These are phyloP conservation scores for Taiozyma sp. DNA, from an alignment of 1,139 yeast genomes.

Conservation along the genomic window DNA sequence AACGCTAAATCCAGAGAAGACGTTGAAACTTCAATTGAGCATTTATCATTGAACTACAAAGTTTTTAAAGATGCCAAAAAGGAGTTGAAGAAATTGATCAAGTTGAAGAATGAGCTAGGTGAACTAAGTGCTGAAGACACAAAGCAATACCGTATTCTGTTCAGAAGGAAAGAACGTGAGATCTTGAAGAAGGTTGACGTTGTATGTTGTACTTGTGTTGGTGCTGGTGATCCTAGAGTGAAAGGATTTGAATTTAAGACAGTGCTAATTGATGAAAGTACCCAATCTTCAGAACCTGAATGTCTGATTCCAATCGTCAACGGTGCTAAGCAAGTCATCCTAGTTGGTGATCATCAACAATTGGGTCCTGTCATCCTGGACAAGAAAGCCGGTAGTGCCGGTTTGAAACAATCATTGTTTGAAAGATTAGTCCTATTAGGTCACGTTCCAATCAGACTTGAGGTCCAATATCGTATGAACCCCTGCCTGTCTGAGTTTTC, in stretches of 20 bases:
- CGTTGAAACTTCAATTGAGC: slow-evolving; percentile 57
- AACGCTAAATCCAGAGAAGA: slow-evolving; percentile 80
- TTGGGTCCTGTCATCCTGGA: slow-evolving; percentile 87
- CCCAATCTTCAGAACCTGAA: slow-evolving; percentile 94
- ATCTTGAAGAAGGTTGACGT: slow-evolving; percentile 65
- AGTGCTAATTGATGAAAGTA: slow-evolving; percentile 86
- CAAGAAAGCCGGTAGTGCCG: slow-evolving; percentile 79
- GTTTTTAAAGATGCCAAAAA: slow-evolving; percentile 46
- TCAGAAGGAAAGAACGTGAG: slow-evolving; percentile 44
- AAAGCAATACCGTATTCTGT: slow-evolving; percentile 36
- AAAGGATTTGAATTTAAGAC: slow-evolving; percentile 55
- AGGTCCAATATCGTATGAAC: slow-evolving; percentile 95
- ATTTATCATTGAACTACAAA: slow-evolving; percentile 48
- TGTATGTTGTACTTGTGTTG: slow-evolving; percentile 88
- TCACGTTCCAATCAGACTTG: slow-evolving; percentile 79
- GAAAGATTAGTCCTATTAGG: slow-evolving; percentile 85
- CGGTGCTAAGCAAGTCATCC: slow-evolving; percentile 83
- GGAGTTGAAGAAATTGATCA: slow-evolving; percentile 53
- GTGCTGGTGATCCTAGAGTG: slow-evolving; percentile 78
- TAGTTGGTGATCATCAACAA: slow-evolving; percentile 96
- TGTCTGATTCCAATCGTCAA: slow-evolving; percentile 82
- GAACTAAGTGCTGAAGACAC: slow-evolving; percentile 60
- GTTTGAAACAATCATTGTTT: slow-evolving; percentile 78
- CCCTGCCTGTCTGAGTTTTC: slow-evolving; percentile 86
- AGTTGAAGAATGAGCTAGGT: slow-evolving; percentile 61